Conservation (phyloP, 768 basidiomycete genomes). For the Russula sp. region DNA sequence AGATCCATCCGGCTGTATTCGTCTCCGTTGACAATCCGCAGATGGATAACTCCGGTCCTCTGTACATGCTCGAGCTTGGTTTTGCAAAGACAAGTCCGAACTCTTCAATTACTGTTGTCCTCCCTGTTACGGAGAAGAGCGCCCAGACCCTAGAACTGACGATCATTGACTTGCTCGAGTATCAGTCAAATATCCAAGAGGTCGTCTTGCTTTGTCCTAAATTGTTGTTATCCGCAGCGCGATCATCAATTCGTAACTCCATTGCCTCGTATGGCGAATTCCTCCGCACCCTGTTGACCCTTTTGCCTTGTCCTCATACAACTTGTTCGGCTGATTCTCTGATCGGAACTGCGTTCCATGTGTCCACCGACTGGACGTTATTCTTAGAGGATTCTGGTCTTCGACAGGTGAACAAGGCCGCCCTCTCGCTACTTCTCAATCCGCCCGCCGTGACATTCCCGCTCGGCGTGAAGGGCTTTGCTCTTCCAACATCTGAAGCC, state of each 20-base stretch:
- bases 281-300: conserved; percentile 12
- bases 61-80: conserved; percentile 28
- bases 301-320: conserved; percentile 14
- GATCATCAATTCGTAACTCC: conserved; percentile 18
- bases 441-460: conserved; percentile 29
- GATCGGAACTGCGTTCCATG: conserved; percentile 15
- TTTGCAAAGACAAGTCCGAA: conserved; percentile 15
- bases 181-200: conserved; percentile 17
- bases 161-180: conserved; percentile 10
- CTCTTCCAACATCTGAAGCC: background rate
- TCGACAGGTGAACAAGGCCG: conserved; percentile 3
- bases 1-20: conserved; percentile 3
- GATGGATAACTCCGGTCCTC: conserved; percentile 5
- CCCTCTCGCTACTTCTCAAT: conserved; percentile 17
- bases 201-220: conserved; percentile 27
- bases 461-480: conserved; percentile 25
- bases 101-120: conserved; percentile 13
- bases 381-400: conserved; percentile 25
- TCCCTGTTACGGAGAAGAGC: conserved; percentile 18
- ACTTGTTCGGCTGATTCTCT: conserved; percentile 12
- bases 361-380: conserved; percentile 22
- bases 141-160: conserved; percentile 3
- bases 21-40: background rate
- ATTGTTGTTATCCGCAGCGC: conserved; percentile 20
- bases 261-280: conserved; percentile 8